Conservation (phyloP, 2,329 filamentous ascomycete species). For the Fusarium drepaniforme region DNA sequence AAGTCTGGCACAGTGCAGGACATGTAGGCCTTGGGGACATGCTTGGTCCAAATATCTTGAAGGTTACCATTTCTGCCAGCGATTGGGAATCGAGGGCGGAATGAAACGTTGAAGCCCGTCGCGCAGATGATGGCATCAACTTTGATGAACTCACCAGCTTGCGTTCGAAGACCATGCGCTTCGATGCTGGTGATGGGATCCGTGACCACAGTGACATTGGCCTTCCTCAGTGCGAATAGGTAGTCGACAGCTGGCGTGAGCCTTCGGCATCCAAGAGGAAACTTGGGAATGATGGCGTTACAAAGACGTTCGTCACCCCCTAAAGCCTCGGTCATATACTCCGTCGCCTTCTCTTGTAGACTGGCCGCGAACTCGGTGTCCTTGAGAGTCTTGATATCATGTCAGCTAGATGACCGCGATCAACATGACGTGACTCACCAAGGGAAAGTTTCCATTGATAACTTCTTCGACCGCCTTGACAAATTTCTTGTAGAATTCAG, state of each 20-base stretch:
- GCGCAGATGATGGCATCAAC: conserved; percentile 1
- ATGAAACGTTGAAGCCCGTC: conserved; percentile 19
- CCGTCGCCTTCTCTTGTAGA: conserved; percentile 4
- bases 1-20: conserved; percentile 12
- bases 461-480: conserved; percentile 12
- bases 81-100: conserved; percentile 14
- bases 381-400: neutral
- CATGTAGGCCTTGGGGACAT: conserved; percentile 21
- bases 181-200: conserved; percentile 4
- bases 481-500: conserved; percentile 5
- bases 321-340: conserved; percentile 17
- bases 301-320: conserved; percentile 13
- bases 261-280: conserved; percentile 17
- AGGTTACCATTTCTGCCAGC: conserved; percentile 11
- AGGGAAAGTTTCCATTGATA: conserved; percentile 17
- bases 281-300: conserved; percentile 14
- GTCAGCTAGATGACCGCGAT: neutral
- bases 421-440: neutral
- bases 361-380: conserved; percentile 5
- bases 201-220: conserved; percentile 8
- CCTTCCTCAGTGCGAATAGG: conserved; percentile 3
- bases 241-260: conserved; percentile 19
- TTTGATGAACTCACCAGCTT: conserved; percentile 4
- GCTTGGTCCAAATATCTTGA: neutral
- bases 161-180: neutral